Evolutionary conservation across 1,284 basidiomycete species (phyloP), one percentile per base, ranked within the genome.

Genomic region (Laetiporus sulphureus): DNA sequence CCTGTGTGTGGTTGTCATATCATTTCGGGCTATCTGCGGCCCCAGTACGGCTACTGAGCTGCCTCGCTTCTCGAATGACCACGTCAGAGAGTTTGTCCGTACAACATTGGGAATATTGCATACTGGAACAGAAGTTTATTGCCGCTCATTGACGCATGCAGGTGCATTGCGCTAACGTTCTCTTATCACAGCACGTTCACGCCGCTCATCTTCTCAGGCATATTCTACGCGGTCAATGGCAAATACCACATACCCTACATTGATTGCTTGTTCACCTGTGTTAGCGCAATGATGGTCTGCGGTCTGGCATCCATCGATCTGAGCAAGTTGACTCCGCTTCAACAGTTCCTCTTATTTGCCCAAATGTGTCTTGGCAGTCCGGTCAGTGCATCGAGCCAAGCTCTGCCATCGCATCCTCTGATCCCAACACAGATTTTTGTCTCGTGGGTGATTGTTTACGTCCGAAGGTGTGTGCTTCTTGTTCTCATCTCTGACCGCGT

Each of bases 281-380:
- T 89, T 55, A 86, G 80, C 59, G 79, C 85, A 7, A 79, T 90
- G 68, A 80, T 81, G 3, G 83, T 90, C 44, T 88, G 84, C 52
- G 88, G 90, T 11, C 68, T 92, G 20, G 71, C 75, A 32, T 81
- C 86, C 4, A 67, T 89, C 50, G 79, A 91, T 59, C 61, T 91
- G 53, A 88, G 83, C 56, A 66, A 68, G 33, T 63, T 88, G 53
- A 91, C 87, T 1, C 63, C 65, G 35, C 87, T 79, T 67, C 89
- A 92, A 57, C 90, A 92, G 66, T 67, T 66, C 13, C 68, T 92
- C 18, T 55, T 91, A 38, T 83, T 85, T 59, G 55, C 84, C 16
- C 77, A 78, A 56, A 83, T 87, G 81, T 79, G 74, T 50, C 51
- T 83, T 21, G 85, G 85, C 5, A 83, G 71, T 49, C 83, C 82